A percentile compares a stretch with the other conserved stretches of the same genome.
phyloP scores from a whole-genome alignment of 139 green algal genomes.

The Chlorella sp. region DNA sequence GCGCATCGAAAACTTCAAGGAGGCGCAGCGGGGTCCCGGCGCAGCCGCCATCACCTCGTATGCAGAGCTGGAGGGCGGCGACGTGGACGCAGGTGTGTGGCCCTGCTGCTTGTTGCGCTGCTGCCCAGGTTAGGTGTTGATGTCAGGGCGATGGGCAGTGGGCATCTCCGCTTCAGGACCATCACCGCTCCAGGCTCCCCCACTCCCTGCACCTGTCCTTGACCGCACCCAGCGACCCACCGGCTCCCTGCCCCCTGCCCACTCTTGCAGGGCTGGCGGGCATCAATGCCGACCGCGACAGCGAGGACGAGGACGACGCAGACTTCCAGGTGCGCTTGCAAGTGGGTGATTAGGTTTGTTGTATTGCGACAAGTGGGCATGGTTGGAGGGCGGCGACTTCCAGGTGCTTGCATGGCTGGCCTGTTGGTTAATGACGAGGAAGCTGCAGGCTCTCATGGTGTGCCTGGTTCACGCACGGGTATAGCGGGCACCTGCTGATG shows the following conservation, averaged over 20 bases:
- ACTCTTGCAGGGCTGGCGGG: constrained; percentile 10
- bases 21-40: constrained; percentile 70
- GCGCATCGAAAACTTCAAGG: constrained; percentile 85
- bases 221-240: too few relatives aligned
- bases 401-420: too few relatives aligned
- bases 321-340: constrained; percentile 66
- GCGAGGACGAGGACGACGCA: constrained; percentile 60
- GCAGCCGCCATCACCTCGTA: constrained; percentile 43
- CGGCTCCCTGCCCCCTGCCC: too few relatives aligned
- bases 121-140: not conserved
- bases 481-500: too few relatives aligned
- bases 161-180: not conserved
- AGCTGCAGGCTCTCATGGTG: too few relatives aligned
- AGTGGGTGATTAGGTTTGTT: too few relatives aligned
- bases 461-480: too few relatives aligned
- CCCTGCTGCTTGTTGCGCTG: not conserved
- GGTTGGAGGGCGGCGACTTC: too few relatives aligned
- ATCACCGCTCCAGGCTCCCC: not conserved
- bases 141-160: not conserved
- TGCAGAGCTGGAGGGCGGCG: constrained; percentile 47
- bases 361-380: too few relatives aligned
- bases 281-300: constrained; percentile 28
- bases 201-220: not conserved
- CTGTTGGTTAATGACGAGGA: too few relatives aligned
- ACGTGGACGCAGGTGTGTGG: constrained; percentile 65